Base-by-base conservation (phyloP, 345 rosid genomes). In the Gossypium herbaceum region DNA sequence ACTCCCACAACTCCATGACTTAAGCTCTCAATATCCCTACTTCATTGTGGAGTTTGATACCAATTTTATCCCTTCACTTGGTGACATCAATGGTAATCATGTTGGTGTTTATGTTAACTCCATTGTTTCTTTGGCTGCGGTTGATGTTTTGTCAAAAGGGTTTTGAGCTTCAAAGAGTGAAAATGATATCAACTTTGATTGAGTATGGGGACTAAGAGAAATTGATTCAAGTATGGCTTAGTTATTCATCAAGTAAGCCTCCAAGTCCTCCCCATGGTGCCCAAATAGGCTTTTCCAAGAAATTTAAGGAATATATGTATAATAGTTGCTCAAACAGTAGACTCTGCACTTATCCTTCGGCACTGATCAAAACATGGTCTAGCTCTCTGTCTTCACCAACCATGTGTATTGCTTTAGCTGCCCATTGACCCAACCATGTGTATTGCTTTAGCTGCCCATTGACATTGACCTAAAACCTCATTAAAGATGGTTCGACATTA, bases 31-130 rank as follows among this genome's bases (percentile, higher is more conserved):
- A 70, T 91, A 86, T 66, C 87, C 93, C 13, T 86, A 84, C 83
- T 5, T 91, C 1, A 90, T 97, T 3, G 91, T 93, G 22, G 98
- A 93, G 76, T 91, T 93, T 75, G 97, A 91, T 59, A 93, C 97
- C 0, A 73, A 77, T 43, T 87, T 72, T 69, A 87, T 91, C 74
- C 86, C 90, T 68, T 76, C 79, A 0, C 77, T 85, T 25, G 87
- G 86, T 0, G 98, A 89, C 77, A 79, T 87, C 68, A 87, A 84
- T 17, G 87, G 83, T 12, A 88, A 89, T 76, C 97, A 91, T 27
- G 72, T 93, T 4, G 97, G 93, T 2, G 73, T 93, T 43, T 92
- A 91, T 68, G 85, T 86, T 2, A 81, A 82, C 63, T 73, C 92
- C 0, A 63, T 84, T 39, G 73, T 80, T 43, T 93, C 97, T 63